Conservation (phyloP, 2,329 filamentous ascomycete genomes). For the Aspergillus eucalypticola region DNA sequence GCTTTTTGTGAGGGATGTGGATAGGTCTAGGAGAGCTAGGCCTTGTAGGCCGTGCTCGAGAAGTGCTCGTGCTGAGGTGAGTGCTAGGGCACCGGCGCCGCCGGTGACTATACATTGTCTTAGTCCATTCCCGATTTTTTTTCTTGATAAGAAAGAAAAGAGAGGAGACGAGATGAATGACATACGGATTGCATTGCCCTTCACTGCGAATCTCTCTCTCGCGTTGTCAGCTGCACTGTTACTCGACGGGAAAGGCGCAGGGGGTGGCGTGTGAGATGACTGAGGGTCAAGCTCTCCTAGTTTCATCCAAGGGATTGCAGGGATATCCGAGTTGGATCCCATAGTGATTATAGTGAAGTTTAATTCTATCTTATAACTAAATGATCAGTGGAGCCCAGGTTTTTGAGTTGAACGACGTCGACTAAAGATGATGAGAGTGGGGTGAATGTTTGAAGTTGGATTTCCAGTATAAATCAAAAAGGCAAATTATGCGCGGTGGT, state of each 20-base stretch:
- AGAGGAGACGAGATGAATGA: not conserved
- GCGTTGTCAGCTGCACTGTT: not conserved
- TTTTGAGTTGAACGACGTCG: too few relatives aligned
- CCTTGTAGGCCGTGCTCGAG: constrained; percentile 66
- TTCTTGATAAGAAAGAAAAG: too few relatives aligned
- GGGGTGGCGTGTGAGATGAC: not conserved
- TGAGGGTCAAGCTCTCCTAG: not conserved
- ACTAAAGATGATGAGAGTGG: too few relatives aligned
- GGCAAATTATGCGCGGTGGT: too few relatives aligned
- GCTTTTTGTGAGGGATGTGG: constrained; percentile 43
- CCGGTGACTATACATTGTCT: constrained; percentile 57
- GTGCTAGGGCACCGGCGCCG: constrained; percentile 64
- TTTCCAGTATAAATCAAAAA: too few relatives aligned
- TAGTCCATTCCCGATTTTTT: not conserved
- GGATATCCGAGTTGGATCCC: not conserved
- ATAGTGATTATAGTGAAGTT: not conserved
- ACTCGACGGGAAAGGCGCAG: not conserved
- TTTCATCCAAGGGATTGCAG: not conserved
- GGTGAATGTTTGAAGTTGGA: too few relatives aligned
- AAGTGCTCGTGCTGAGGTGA: constrained; percentile 60
- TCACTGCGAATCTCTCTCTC: not conserved
- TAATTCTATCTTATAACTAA: not conserved
- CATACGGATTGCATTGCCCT: not conserved
- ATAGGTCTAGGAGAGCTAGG: constrained; percentile 62
- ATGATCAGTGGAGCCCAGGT: too few relatives aligned